Base-by-base conservation (phyloP, 768 basidiomycete genomes). In the Mrakia gelida region DNA sequence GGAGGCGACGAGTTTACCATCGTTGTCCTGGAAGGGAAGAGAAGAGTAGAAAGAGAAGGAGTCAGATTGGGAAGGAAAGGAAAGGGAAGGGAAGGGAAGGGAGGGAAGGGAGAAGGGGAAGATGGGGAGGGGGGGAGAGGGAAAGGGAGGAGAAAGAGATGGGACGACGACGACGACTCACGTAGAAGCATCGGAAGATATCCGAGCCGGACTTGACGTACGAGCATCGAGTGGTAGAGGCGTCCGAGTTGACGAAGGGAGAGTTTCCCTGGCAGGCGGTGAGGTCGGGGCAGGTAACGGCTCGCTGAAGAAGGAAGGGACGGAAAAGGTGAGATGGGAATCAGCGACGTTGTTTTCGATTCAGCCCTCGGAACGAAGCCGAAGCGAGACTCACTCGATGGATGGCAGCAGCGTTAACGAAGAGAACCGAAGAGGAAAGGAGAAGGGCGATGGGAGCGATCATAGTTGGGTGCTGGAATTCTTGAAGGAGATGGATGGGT, bases 121-220 rank as follows among this genome's bases (percentile, higher is more conserved):
- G n/a, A n/a, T n/a, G 21, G 41, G 65, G 21, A 13, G 26, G 15
- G 45, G 45, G 26, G 67, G 41, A 26, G 8, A 5, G 65, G 65
- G 16, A 21, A 67, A 21, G 16, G 8, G 32, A 32, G 8, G 38
- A 2, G 34, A 18, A 32, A 21, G 18, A n/a, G 62, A 18, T 23
- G 8, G 62, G 32, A 16, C 32, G 63, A 34, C 5, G 30, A 15
- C 7, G 28, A 38, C 21, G 63, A 65, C 63, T 65, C 63, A 65
- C 63, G 63, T 65, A 65, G 43, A 54, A 76, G 59, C 56, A 76
- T 32, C 67, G 49, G 52, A 71, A 71, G 52, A 71, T 43, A 34
- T 52, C 68, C 21, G 34, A 21, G 2, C 52, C 56, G 0, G 23
- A n/a, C 23, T 10, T 21, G 68, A 23, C 28, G 49, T 72, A 72